phyloP scores from a whole-genome alignment of 176 grass and related monocot genomes.

The Tuctoria greenei region DNA sequence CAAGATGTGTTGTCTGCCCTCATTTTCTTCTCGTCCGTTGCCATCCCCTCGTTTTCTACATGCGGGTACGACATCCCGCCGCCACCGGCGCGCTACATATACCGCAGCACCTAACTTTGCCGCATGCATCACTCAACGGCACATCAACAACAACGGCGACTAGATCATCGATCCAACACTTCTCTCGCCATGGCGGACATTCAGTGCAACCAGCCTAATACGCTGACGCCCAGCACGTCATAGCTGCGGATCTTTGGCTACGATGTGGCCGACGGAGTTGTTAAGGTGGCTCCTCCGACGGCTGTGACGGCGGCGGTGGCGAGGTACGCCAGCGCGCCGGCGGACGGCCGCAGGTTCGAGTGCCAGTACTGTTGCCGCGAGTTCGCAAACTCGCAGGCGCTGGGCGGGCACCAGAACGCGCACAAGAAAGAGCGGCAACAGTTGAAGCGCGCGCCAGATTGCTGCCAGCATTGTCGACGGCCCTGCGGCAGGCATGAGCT shows the following conservation, averaged over 20 bases:
- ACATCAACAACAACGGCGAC: not conserved
- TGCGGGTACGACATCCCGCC: slow-evolving; percentile 27
- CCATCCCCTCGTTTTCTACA: slow-evolving; percentile 30
- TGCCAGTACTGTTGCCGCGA: slow-evolving; percentile 72
- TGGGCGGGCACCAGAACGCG: slow-evolving; percentile 68
- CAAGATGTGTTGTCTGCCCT: not conserved
- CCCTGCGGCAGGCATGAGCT: slow-evolving; percentile 29
- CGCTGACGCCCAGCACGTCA: not conserved
- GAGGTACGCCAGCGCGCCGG: too few relatives aligned
- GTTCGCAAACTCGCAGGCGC: slow-evolving; percentile 70
- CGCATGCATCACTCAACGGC: not conserved
- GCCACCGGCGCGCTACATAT: slow-evolving; percentile 12
- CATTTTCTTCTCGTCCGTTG: slow-evolving; percentile 12
- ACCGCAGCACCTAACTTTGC: not conserved
- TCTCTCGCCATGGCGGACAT: slow-evolving; percentile 47
- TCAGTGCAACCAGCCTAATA: slow-evolving; percentile 43
- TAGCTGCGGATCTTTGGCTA: slow-evolving; percentile 47
- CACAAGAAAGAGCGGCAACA: slow-evolving; percentile 80
- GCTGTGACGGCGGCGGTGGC: too few relatives aligned
- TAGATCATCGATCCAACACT: too few relatives aligned
- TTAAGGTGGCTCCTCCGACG: too few relatives aligned
- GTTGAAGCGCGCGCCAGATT: slow-evolving; percentile 60
- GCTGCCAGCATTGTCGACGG: not conserved
- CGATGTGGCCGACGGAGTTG: slow-evolving; percentile 9
- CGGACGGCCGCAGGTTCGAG: slow-evolving; percentile 45